Evolutionary conservation across 2,329 filamentous ascomycete genomes (phyloP), one percentile per base, ranked within the genome.

Genomic region (Myrmaecium sp.): DNA sequence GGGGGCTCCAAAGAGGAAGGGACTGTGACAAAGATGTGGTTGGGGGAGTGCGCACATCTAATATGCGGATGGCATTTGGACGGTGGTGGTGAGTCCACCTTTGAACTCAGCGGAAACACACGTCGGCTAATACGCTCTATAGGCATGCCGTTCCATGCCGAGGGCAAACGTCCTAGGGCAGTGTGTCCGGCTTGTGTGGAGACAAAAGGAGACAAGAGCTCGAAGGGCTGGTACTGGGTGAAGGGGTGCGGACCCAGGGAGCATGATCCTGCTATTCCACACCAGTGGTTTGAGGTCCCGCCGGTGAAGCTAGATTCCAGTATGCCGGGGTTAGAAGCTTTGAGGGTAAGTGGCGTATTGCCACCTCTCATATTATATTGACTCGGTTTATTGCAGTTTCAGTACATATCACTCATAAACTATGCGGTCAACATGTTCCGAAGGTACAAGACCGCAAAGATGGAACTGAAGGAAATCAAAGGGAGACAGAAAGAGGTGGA

Each of bases 41-140:
- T 66, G 15, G 52, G 53, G 4, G 49, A 47, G 23, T 66, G 62
- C 39, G 54, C 52, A 21, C 61, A 66, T 41, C 47, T 64, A 14
- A 51, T 54, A 17, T 66, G 62, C 34, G 47, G 42, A 28, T 54
- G 52, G 32, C 60, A 65, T 38, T 37, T 66, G 3, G 51, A 57
- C 25, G 55, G 52, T 19, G 58, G 59, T 26, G 61, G 61, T 63
- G 33, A 39, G 52, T 42, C 7, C 14, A 8, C 11, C 16, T 23
- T 7, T 8, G 6, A 19, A 12, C 13, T 11, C 10, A 16, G 4
- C 10, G 13, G 10, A 15, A 26, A 14, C 30, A 21, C 20, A 13
- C 15, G 9, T 9, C 10, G 17, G 9, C 15, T 5, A 36, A 14
- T 11, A 7, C 7, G 14, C 9, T 9, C 19, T n/a, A 14, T 25